Conservation (phyloP, 192 early-diverging fungal genomes). For the Coemansia aciculifera region DNA sequence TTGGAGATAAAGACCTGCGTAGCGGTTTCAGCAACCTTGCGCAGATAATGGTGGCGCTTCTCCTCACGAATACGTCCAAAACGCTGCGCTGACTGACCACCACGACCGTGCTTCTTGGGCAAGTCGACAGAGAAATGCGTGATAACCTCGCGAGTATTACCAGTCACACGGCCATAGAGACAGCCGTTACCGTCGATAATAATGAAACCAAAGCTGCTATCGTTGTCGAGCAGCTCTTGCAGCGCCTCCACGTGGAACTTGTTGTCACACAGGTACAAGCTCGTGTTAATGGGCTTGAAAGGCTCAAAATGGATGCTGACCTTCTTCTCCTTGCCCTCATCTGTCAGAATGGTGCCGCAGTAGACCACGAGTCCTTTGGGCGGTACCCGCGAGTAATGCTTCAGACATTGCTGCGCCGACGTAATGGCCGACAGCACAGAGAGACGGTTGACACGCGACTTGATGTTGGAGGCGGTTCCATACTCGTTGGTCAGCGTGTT, state of each 20-base stretch:
- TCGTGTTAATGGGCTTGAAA: slow-evolving; percentile 99
- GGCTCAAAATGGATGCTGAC: slow-evolving; percentile 99
- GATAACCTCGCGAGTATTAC: slow-evolving; percentile 90
- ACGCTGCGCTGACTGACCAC: slow-evolving; percentile 99
- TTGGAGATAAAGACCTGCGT: slow-evolving; percentile 93
- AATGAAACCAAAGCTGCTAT: slow-evolving; percentile 97
- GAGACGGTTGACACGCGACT: slow-evolving; percentile 96
- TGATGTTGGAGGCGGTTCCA: slow-evolving; percentile 99
- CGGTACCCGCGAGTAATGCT: slow-evolving; percentile 89
- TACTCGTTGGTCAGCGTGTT: slow-evolving; percentile 98
- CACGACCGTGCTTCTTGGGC: slow-evolving; percentile 99
- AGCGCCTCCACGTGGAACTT: slow-evolving; percentile 98
- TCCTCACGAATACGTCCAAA: slow-evolving; percentile 99
- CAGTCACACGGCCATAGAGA: slow-evolving; percentile 91
- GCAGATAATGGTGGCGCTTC: slow-evolving; percentile 98
- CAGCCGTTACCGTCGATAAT: slow-evolving; percentile 99
- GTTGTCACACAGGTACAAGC: slow-evolving; percentile 97
- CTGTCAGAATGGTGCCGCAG: slow-evolving; percentile 96
- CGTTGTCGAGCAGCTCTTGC: slow-evolving; percentile 86
- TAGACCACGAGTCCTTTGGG: slow-evolving; percentile 94
- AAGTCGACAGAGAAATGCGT: slow-evolving; percentile 95
- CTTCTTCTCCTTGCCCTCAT: slow-evolving; percentile 99
- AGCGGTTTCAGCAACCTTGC: slow-evolving; percentile 97
- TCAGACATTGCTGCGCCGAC: slow-evolving; percentile 94
- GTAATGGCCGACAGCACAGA: slow-evolving; percentile 97